Conservation (phyloP, 1,284 basidiomycete genomes). For the Tylopilus sp. region DNA sequence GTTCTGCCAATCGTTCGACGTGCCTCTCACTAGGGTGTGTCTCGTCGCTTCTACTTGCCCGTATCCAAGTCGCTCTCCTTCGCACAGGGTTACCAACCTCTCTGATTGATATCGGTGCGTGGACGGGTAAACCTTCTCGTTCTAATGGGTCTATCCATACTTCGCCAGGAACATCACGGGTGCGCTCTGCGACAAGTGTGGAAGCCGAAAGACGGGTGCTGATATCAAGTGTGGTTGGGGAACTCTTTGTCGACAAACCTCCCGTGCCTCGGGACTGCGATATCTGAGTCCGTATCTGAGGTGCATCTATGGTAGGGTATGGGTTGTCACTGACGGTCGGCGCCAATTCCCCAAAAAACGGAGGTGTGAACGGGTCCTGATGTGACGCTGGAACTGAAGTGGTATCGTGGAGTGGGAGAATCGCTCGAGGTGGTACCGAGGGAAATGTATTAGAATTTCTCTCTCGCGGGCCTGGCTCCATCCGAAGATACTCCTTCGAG, state of each 20-base stretch:
- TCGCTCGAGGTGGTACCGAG: constrained; percentile 5
- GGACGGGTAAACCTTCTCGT: constrained; percentile 53
- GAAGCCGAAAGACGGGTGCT: constrained; percentile 25
- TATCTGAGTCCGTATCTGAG: constrained; percentile 4
- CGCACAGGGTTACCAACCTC: constrained; percentile 8
- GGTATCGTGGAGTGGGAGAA: constrained; percentile 6
- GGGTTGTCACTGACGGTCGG: constrained; percentile 31
- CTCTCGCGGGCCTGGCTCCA: constrained; percentile 14
- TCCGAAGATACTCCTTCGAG: constrained; percentile 30
- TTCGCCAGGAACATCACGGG: constrained; percentile 50
- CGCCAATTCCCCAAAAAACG: neutral
- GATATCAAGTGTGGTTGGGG: constrained; percentile 6
- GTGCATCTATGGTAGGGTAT: constrained; percentile 16
- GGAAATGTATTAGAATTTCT: neutral
- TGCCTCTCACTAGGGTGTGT: constrained; percentile 16
- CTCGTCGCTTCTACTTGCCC: constrained; percentile 14
- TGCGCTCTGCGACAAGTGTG: constrained; percentile 35
- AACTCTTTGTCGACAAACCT: constrained; percentile 15
- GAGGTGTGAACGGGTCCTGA: constrained; percentile 5
- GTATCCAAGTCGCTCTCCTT: constrained; percentile 29
- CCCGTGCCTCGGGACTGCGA: constrained; percentile 9
- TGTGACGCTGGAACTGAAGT: constrained; percentile 4
- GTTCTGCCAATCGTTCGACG: constrained; percentile 33
- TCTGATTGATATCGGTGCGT: constrained; percentile 15
- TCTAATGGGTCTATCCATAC: constrained; percentile 56